Base-by-base conservation (phyloP, 306 rosid genomes). In the Delonix regia region DNA sequence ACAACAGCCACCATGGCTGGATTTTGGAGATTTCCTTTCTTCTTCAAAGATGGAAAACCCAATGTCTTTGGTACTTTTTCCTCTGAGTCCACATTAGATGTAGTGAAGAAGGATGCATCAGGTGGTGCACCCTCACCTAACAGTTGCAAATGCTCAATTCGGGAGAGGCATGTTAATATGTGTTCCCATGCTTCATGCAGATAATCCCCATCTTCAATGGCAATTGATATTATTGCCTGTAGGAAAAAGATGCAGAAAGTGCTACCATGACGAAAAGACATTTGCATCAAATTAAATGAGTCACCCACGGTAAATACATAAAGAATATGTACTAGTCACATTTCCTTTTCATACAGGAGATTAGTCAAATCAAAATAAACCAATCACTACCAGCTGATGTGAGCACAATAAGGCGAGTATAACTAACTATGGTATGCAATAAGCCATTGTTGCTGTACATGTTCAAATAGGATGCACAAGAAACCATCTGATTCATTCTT, bases 161-260 rank as follows among this genome's bases (percentile, higher is more conserved):
- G 92, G 13, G 99, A 96, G 83, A 96, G 98, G 82, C 98, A 93
- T 47, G 96, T 96, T 70, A 96, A 74, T 84, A 96, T 93, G 91
- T 96, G 99, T 77, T 96, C 98, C 99, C 99, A 96, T 68, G 99
- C 90, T 83, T 96, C 99, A 77, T 90, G 90, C 71, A 96, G 91
- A 87, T 86, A 84, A 88, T 96, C 90, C 42, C 99, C 99, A 82
- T 96, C 99, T 86, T 93, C 99, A 77, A 96, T 89, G 63, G 99
- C 99, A 75, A 96, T 93, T 52, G 93, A 75, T 71, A 96, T 96
- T 83, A 96, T 93, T 69, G 98, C 92, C 99, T 96, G 90, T 6
- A 74, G 28, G 60, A 71, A 75, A 41, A 83, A 76, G 48, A 71
- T 76, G 80, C 59, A 34, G 69, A 84, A 66, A 57, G 78, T 62